Evolutionary conservation across 306 rosid species (phyloP), one percentile per base, ranked within the genome.

Genomic region (Cucurbita maxima): DNA sequence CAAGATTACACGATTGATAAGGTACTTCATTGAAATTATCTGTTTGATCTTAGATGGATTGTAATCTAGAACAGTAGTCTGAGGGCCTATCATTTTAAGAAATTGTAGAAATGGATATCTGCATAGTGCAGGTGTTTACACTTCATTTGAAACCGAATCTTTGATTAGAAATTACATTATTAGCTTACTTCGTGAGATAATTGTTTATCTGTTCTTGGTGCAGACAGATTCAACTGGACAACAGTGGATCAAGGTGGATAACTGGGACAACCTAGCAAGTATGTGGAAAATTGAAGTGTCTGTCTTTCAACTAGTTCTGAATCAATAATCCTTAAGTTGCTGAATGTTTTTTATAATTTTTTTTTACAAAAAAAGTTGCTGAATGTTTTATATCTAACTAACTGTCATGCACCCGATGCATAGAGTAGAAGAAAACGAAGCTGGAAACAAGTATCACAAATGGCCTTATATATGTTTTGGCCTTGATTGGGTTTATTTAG

Each of bases 201-300:
- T 38, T 72, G 63, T 38, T 61, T 81, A 68, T 79, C 50, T 73
- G 58, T 45, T 64, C 51, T 44, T 81, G 77, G 76, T 81, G 81
- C 92, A 91, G 96, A 68, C 73, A 69, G 80, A 73, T 77, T 73
- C 84, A 81, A 71, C 77, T 73, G 69, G 77, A 61, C 71, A 66
- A 72, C 82, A 79, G 72, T 88, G 96, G 97, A 82, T 86, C 84
- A 91, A 89, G 84, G 97, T 94, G 77, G 74, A 75, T 85, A 79
- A 51, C 81, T 95, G 97, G 91, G 90, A 89, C 78, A 88, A 80
- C 81, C 79, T 95, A 25, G 75, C 83, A 67, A 83, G 97, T 94
- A 88, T 9, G 89, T 60, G n/a, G 13, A 41, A 30, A 12, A 51
- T 50, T 48, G 45, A 48, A 58, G 58, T 47, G 30, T 15, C 45